Evolutionary conservation across 441 rosid genomes (phyloP).

Genomic region (Syzygium syzygioides): DNA sequence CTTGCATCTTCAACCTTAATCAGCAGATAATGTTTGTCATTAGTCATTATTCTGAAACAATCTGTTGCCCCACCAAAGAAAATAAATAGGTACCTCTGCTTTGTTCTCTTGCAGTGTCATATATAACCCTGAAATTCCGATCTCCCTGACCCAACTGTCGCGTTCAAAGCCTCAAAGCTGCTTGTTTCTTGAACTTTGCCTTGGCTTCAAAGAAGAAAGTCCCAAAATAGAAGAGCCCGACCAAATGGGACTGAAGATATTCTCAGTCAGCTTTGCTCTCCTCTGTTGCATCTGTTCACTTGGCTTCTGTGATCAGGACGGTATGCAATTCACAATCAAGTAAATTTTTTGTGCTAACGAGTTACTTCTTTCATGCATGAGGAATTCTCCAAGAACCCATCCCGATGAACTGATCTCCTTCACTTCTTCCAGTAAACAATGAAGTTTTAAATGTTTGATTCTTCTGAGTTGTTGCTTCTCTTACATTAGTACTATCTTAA

Average conservation of each 20-base stretch:
- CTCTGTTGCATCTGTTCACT: slow-evolving; percentile 27
- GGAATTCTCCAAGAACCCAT: neutral
- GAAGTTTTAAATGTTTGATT: neutral
- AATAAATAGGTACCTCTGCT: neutral
- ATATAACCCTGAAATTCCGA: neutral
- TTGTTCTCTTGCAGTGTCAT: neutral
- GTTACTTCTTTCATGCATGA: neutral
- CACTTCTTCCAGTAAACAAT: neutral
- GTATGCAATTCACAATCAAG: slow-evolving; percentile 19
- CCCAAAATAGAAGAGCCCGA: neutral
- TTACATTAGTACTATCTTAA: neutral
- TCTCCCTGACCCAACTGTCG: neutral
- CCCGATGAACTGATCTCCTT: neutral
- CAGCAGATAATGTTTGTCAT: neutral
- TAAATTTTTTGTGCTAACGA: neutral
- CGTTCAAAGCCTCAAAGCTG: neutral
- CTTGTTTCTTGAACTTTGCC: slow-evolving; percentile 1
- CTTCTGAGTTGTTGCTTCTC: neutral
- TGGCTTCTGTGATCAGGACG: slow-evolving; percentile 53
- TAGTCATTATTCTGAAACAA: neutral
- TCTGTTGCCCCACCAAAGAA: neutral
- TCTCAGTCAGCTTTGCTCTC: slow-evolving; percentile 36
- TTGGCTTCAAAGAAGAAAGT: slow-evolving; percentile 1
- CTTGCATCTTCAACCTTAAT: neutral
- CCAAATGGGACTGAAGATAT: slow-evolving; percentile 35